Base-by-base conservation (phyloP, 2,329 filamentous ascomycete species). In the Sordariomycetes sp. region DNA sequence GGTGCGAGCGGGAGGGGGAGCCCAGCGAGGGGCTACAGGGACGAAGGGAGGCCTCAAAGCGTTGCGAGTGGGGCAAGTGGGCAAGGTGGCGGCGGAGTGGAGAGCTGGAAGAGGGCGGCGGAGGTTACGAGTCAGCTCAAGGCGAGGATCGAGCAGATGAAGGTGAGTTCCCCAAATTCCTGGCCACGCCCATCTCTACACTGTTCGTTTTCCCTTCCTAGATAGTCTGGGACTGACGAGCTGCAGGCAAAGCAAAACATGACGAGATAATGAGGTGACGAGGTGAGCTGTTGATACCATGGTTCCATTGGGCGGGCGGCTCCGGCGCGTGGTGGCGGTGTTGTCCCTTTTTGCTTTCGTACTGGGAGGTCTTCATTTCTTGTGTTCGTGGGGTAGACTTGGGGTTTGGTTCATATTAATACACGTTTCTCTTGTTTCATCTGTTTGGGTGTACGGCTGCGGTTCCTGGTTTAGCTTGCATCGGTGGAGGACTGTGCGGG, bases 91-190 rank as follows among this genome's bases (percentile, higher is more conserved):
- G 57, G 58, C 53, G 84, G 84, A 1, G 84, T 85, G 20, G 94
- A 99, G 74, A 97, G 91, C 68, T 99, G 94, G 94, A 95, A 91
- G 74, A 80, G 94, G 63, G 94, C 94, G 20, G 94, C 94, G 2
- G 94, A 99, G 74, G 94, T 99, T 59, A 99, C 94, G 57, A 96
- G 91, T 71, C 94, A 96, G 69, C 72, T 99, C 66, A 99, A 97
- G 76, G 90, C 92, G 56, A 84, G 94, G 68, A 99, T 99, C 70
- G 94, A 97, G 76, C 88, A 94, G 77, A 99, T 99, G 94, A 99
- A 97, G 80, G 82, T 81, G 51, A 13, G 51, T 36, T 52, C 45
- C 20, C 36, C 10, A 3, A 8, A 10, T 8, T 10, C 45, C 45
- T 12, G 24, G 20, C 13, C 45, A 10, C n/a, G 10, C n/a, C n/a